Percentiles rank a stretch among this genome's conserved stretches.
Conservation (phyloP, 495 filamentous ascomycete species). For the Poronia punctata region DNA sequence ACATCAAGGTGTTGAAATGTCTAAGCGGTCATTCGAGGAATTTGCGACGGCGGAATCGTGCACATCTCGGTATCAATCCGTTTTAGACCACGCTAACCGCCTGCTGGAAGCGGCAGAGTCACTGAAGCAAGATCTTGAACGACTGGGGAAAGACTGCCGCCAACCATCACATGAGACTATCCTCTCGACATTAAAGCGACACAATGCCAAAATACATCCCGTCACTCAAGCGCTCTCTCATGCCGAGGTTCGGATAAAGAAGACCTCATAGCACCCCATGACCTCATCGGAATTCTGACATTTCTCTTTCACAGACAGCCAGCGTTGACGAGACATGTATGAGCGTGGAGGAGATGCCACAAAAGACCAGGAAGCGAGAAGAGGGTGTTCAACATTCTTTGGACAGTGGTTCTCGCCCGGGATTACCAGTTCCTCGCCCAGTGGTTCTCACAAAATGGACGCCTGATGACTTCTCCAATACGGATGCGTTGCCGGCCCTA, state of each 20-base stretch:
- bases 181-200: constrained; percentile 13
- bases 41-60: constrained; percentile 9
- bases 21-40: constrained; percentile 21
- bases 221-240: constrained; percentile 11
- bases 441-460: constrained; percentile 36
- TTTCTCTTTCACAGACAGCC: constrained; percentile 1
- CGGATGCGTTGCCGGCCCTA: constrained; percentile 40
- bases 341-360: constrained; percentile 14
- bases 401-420: not conserved
- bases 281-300: constrained; percentile 1
- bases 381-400: not conserved
- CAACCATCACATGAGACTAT: constrained; percentile 13
- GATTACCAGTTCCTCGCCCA: constrained; percentile 15
- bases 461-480: constrained; percentile 27
- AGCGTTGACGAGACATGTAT: not conserved
- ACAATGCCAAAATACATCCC: constrained; percentile 19
- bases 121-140: constrained; percentile 22
- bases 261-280: not conserved
- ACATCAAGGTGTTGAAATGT: constrained; percentile 20
- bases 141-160: constrained; percentile 5
- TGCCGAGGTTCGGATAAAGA: constrained; percentile 12
- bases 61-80: constrained; percentile 4
- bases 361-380: constrained; percentile 5
- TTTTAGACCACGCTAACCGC: constrained; percentile 26
- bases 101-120: constrained; percentile 22